Base-by-base conservation (phyloP, 2,329 filamentous ascomycete species). In the Ilyonectria sp. region DNA sequence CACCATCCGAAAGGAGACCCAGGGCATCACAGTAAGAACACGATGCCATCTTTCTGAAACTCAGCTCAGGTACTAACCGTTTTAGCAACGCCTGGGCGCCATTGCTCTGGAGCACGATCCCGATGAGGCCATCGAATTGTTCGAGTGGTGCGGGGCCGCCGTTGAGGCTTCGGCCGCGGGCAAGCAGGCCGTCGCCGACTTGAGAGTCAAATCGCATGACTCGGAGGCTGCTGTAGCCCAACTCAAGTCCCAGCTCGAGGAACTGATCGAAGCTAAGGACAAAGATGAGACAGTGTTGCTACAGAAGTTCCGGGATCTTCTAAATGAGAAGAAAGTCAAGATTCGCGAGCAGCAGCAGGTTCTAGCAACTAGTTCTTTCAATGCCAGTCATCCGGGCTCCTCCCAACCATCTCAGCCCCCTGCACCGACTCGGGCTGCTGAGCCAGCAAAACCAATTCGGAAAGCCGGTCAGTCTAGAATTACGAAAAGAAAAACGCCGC, bases 291-390 rank as follows among this genome's bases (percentile, higher is more conserved):
- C 86, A 1, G 85, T 86, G 19, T 81, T 95, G 63, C 80, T 95
- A 1, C 87, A 88, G 67, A 94, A 93, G 77, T 94, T 94, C 73
- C 86, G 89, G 61, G 84, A 88, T 62, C 82, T 95, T 2, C 82
- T 95, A 1, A 95, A 95, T 73, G 89, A 92, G 78, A 95, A 95
- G 82, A 95, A 95, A 79, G 83, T 91, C 59, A 94, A 93, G 80
- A 94, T 95, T 56, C 83, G 93, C 49, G 88, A 94, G 73, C 92
- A 94, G 79, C 90, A 92, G 74, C 86, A 87, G 44, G 80, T 92
- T 21, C 80, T 94, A 26, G 79, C 82, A 4, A 71, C 81, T 2
- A 84, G 83, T 3, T 84, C 86, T 60, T 77, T 85, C 40, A 81
- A 84, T 61, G 62, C 50, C 37, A 77, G 69, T 78, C 78, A 47